Evolutionary conservation across 495 filamentous ascomycete species (phyloP).

Genomic region (Immersiella caudata): DNA sequence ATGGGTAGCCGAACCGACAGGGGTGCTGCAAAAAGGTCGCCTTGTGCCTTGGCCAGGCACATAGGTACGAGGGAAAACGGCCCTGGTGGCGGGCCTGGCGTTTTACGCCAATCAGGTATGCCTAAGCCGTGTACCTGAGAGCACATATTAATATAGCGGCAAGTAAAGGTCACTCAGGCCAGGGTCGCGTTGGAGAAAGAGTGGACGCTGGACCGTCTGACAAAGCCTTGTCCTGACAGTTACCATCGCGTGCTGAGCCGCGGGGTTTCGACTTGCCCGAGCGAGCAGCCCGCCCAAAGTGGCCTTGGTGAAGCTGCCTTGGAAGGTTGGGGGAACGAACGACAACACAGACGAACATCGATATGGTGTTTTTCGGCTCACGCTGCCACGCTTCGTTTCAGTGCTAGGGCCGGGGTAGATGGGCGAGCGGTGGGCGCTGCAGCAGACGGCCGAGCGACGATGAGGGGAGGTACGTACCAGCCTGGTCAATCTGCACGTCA

Average conservation of each 20-base stretch:
- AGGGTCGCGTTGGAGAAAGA: conserved; percentile 33
- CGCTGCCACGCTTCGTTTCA: conserved; percentile 31
- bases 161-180: conserved; percentile 38
- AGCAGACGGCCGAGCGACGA: not conserved
- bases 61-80: not conserved
- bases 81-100: conserved; percentile 20
- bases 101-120: conserved; percentile 34
- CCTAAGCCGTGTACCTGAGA: conserved; percentile 37
- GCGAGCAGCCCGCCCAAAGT: not conserved
- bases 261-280: not conserved
- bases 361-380: conserved; percentile 14
- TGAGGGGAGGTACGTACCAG: conserved; percentile 24
- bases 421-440: conserved; percentile 15
- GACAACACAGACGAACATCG: not conserved
- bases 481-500: conserved; percentile 29
- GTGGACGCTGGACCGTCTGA: conserved; percentile 6
- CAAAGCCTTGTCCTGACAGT: conserved; percentile 3
- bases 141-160: conserved; percentile 38
- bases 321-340: conserved; percentile 3
- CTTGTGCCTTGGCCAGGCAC: conserved; percentile 33
- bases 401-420: conserved; percentile 36
- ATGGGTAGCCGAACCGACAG: conserved; percentile 19
- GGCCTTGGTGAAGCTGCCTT: no score
- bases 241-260: not conserved
- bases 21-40: conserved; percentile 27